These are phyloP conservation scores for Thalassiosira ordinaria DNA, from an alignment of 352 stramenopile genomes.

Conservation along the genomic window DNA sequence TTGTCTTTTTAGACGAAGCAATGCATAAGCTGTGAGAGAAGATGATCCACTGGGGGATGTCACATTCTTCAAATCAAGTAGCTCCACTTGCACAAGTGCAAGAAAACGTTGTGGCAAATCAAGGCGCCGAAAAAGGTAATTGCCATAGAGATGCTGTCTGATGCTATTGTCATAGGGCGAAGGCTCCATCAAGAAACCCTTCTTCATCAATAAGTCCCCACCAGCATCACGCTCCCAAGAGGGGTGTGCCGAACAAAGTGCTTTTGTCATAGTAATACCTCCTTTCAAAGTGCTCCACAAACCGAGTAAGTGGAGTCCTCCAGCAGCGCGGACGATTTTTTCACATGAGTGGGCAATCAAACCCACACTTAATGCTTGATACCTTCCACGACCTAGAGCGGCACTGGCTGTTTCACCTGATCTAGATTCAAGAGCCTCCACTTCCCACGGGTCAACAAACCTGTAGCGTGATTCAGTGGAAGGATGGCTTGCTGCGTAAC, in stretches of 20 bases:
- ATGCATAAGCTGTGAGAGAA: slow-evolving; percentile 79
- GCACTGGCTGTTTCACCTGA: slow-evolving; percentile 77
- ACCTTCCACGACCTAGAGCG: slow-evolving; percentile 67
- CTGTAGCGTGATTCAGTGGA: slow-evolving; percentile 74
- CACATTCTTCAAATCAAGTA: slow-evolving; percentile 87
- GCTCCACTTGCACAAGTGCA: slow-evolving; percentile 83
- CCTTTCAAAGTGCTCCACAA: slow-evolving; percentile 77
- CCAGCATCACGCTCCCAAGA: slow-evolving; percentile 80
- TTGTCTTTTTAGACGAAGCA: slow-evolving; percentile 79
- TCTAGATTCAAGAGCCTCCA: slow-evolving; percentile 79
- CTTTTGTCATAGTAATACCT: slow-evolving; percentile 76
- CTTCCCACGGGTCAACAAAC: slow-evolving; percentile 86
- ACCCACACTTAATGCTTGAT: slow-evolving; percentile 69
- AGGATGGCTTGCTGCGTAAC: slow-evolving; percentile 59
- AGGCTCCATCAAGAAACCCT: slow-evolving; percentile 69
- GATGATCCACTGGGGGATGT: slow-evolving; percentile 81
- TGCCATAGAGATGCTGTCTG: slow-evolving; percentile 84
- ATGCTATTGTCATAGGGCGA: slow-evolving; percentile 80
- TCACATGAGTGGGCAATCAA: slow-evolving; percentile 73
- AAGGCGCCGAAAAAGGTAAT: slow-evolving; percentile 76
- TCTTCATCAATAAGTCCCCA: slow-evolving; percentile 76
- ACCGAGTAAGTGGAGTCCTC: slow-evolving; percentile 71
- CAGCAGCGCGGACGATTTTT: slow-evolving; percentile 63
- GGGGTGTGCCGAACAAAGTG: slow-evolving; percentile 78
- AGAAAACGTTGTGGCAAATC: slow-evolving; percentile 80